Base-by-base conservation (phyloP, 2,329 filamentous ascomycete genomes). In the Verticillium albo-atrum region DNA sequence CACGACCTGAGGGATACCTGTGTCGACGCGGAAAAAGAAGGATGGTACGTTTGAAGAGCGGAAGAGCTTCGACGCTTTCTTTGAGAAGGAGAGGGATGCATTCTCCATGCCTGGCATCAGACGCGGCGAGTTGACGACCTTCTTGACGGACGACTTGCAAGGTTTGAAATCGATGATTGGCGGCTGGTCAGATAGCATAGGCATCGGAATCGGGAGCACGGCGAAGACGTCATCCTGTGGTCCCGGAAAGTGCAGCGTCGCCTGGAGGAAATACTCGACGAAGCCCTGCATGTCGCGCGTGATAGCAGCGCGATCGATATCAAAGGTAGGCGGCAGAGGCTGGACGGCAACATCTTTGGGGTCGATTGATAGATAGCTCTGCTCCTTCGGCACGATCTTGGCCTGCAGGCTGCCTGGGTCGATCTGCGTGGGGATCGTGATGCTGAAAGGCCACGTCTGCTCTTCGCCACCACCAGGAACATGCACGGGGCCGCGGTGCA, bases 231-330 rank as follows among this genome's bases (percentile, higher is more conserved):
- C 34, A 1, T 47, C 7, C 1, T n/a, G 54, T 7, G 64, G 54
- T 3, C 12, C 55, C 2, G 17, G 25, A 2, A 26, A 54, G 17
- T 55, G 2, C 75, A 52, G 1, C 62, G 60, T n/a, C 0, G 73
- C 72, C 37, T 71, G 59, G 2, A 77, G 60, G 10, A 65, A 68
- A 50, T 77, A 77, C 51, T 77, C 72, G n/a, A 74, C 71, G 17
- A 66, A 71, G 3, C 62, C 61, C 25, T 72, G 64, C n/a, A 62
- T 64, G 2, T 32, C n/a, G 30, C 30, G 30, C 30, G 4, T 32
- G 30, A 32, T 32, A 4, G 9, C 14, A 10, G 54, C 1, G 58
- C 64, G 25, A 28, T 42, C 10, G 58, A 56, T 7, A 2, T 32
- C 30, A 32, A 32, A 32, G 4, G 30, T 32, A 10, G 30, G 30